Evolutionary conservation across 2,329 filamentous ascomycete species (phyloP), one percentile per base, ranked within the genome.

Genomic region (Phialocephala sp.): DNA sequence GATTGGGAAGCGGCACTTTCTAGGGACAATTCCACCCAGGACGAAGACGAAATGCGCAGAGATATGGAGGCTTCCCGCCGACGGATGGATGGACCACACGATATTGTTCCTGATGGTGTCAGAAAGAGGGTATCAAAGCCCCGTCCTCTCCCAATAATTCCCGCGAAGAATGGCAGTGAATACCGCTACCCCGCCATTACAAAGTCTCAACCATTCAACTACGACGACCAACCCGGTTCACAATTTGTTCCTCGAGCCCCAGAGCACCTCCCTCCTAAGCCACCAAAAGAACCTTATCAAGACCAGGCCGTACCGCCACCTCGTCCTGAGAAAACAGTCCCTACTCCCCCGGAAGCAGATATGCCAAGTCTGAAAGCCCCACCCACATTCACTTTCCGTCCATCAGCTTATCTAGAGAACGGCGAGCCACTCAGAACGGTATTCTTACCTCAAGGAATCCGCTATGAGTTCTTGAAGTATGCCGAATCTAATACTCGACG

Each of bases 371-470:
- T 24, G 4, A 65, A 61, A 27, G 54, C 68, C 11, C 61, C 67
- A 9, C 58, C 67, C 24, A 69, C 64, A 22, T 91, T 92, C 72
- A 93, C 91, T 15, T 96, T 97, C 81, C 87, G 88, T 68, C 91
- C 94, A 1, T 90, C 91, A 1, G 93, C 93, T 1, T 95, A 93
- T 75, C 89, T 97, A 18, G 95, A 99, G 77, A 94, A 93, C 72
- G 95, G 94, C 20, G 87, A 89, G 6, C 91, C 94, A 0, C 86
- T 99, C 8, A 90, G 95, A 39, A 92, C 94, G 0, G 83, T 99
- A 39, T 97, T 98, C 76, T 84, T 99, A 1, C 94, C 95, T 0
- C 85, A 87, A 0, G 84, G 86, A 14, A 84, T 99, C 0, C 91
- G 93, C 35, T 79, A 83, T 2, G 82, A 84, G 6, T 99, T 99